These are phyloP conservation scores for Clonostachys byssicola DNA, from an alignment of 2,329 filamentous ascomycete species.

Conservation along the genomic window DNA sequence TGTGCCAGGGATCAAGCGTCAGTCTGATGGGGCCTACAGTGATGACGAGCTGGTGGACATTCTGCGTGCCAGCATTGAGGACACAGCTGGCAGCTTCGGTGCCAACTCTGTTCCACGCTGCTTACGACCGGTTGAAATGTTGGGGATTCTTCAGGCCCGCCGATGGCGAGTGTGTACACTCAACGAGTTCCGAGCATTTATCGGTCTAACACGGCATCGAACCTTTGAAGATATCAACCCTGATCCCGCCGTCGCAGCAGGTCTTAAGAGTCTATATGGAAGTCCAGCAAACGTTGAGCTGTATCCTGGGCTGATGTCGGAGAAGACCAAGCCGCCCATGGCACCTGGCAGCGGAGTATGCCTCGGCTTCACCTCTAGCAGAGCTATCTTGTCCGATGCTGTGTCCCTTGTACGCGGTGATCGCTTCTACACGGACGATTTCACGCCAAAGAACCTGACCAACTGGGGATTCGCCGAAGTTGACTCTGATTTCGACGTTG, in stretches of 20 bases:
- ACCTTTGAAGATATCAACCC: conserved; percentile 83
- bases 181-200: conserved; percentile 83
- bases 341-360: conserved; percentile 70
- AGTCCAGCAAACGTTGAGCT: conserved; percentile 78
- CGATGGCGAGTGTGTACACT: conserved; percentile 74
- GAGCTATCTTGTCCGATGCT: conserved; percentile 73
- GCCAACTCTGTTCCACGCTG: conserved; percentile 69
- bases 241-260: conserved; percentile 64
- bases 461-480: conserved; percentile 81
- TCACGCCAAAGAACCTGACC: conserved; percentile 68
- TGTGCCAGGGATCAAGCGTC: conserved; percentile 64
- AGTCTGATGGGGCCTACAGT: conserved; percentile 60
- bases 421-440: conserved; percentile 73
- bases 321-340: conserved; percentile 73
- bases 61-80: conserved; percentile 65
- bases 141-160: conserved; percentile 74
- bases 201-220: conserved; percentile 70
- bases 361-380: conserved; percentile 71
- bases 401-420: conserved; percentile 77
- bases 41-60: conserved; percentile 76
- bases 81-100: conserved; percentile 68
- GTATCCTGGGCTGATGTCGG: conserved; percentile 74
- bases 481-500: conserved; percentile 66
- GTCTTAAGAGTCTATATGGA: conserved; percentile 65
- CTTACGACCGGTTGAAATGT: conserved; percentile 72